phyloP scores from a whole-genome alignment of 2,329 filamentous ascomycete species.

The Pseudocercospora crystallina region DNA sequence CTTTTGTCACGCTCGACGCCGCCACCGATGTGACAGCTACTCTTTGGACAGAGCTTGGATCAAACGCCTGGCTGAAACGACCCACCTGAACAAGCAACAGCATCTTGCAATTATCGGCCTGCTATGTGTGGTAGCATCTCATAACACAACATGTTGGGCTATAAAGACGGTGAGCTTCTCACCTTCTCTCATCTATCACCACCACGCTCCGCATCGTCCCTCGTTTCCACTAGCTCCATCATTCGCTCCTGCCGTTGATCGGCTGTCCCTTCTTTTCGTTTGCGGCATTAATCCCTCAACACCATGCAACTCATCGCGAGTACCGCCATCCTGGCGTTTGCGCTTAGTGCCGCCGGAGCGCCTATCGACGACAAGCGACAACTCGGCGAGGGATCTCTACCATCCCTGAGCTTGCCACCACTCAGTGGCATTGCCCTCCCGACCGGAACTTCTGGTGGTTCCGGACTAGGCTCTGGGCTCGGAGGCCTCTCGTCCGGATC shows the following conservation, averaged over 20 bases:
- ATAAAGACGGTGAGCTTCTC: not conserved
- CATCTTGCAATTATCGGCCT: too few relatives aligned
- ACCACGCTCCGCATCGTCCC: not conserved
- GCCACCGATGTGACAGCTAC: too few relatives aligned
- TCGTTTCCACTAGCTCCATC: not conserved
- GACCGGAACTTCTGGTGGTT: not conserved
- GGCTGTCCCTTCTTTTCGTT: not conserved
- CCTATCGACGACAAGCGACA: slow-evolving; percentile 19
- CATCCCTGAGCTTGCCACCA: slow-evolving; percentile 1
- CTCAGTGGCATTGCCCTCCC: slow-evolving; percentile 1
- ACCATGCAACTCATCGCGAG: slow-evolving; percentile 15
- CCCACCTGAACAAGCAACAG: not conserved
- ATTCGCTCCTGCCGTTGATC: slow-evolving; percentile 2
- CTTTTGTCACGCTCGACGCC: too few relatives aligned
- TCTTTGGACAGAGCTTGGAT: too few relatives aligned
- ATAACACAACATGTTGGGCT: not conserved
- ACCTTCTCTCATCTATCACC: not conserved
- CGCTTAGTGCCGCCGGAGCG: slow-evolving; percentile 13
- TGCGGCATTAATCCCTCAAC: not conserved
- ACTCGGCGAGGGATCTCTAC: not conserved
- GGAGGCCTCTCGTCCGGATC: slow-evolving; percentile 9
- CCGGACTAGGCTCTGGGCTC: not conserved
- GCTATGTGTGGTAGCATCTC: too few relatives aligned
- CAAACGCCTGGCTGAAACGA: not conserved
- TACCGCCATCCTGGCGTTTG: slow-evolving; percentile 8